phyloP scores from a whole-genome alignment of 768 basidiomycete genomes.

The Suillus fuscotomentosus region DNA sequence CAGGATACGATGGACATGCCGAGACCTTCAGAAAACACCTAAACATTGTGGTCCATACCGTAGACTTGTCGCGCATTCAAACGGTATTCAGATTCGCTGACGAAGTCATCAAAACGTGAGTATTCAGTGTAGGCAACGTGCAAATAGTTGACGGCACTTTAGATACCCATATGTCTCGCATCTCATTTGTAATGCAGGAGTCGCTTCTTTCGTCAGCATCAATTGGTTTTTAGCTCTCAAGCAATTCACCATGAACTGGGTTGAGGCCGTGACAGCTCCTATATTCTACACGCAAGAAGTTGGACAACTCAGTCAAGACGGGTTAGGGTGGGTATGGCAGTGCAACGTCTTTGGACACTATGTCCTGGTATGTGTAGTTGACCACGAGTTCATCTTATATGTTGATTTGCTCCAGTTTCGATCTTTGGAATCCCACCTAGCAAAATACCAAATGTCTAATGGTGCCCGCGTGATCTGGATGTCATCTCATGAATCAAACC shows the following conservation, averaged over 20 bases:
- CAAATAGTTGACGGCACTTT: slow-evolving; percentile 3
- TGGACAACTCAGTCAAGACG: slow-evolving; percentile 64
- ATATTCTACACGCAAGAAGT: slow-evolving; percentile 53
- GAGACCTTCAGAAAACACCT: slow-evolving; percentile 58
- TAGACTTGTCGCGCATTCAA: slow-evolving; percentile 62
- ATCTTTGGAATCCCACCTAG: slow-evolving; percentile 52
- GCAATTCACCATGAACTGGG: slow-evolving; percentile 46
- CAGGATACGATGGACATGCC: slow-evolving; percentile 51
- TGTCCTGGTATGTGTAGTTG: slow-evolving; percentile 53
- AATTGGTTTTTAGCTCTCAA: slow-evolving; percentile 45
- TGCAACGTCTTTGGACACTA: slow-evolving; percentile 85
- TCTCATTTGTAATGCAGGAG: slow-evolving; percentile 78
- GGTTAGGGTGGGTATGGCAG: slow-evolving; percentile 82
- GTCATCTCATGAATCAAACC: slow-evolving; percentile 65
- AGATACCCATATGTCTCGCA: slow-evolving; percentile 84
- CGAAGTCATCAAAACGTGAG: slow-evolving; percentile 53
- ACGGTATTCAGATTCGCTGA: slow-evolving; percentile 65
- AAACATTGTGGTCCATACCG: slow-evolving; percentile 53
- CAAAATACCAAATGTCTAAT: slow-evolving; percentile 38
- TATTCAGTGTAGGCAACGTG: background rate
- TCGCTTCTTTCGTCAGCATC: slow-evolving; percentile 55
- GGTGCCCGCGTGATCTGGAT: slow-evolving; percentile 75
- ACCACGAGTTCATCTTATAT: slow-evolving; percentile 1
- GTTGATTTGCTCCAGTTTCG: slow-evolving; percentile 51
- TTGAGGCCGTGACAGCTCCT: slow-evolving; percentile 53